Evolutionary conservation across 441 rosid genomes (phyloP).

Genomic region (Geranium incanum): DNA sequence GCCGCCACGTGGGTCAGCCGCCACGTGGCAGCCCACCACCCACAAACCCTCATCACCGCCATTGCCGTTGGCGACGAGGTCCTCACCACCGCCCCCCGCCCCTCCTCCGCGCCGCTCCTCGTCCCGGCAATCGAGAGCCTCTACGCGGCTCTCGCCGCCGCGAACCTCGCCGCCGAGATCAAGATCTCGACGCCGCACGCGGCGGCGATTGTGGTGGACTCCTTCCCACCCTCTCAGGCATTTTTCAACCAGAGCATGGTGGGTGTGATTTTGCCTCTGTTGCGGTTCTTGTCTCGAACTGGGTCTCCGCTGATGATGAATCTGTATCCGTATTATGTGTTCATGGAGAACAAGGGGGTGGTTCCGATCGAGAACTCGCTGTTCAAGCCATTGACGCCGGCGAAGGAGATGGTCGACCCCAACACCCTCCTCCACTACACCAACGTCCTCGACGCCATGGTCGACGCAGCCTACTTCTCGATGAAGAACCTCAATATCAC

Average conservation of each 20-base stretch:
- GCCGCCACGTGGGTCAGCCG: conserved; percentile 84
- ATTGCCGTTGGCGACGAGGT: conserved; percentile 91
- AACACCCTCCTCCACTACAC: conserved; percentile 91
- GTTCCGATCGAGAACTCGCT: conserved; percentile 86
- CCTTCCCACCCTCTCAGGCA: conserved; percentile 92
- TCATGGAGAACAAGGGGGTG: conserved; percentile 91
- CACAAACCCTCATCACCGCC: conserved; percentile 57
- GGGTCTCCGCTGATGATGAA: conserved; percentile 95
- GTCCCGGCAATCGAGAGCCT: conserved; percentile 76
- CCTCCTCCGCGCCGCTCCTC: conserved; percentile 72
- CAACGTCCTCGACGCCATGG: conserved; percentile 87
- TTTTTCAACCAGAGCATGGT: conserved; percentile 83
- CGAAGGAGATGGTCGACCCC: conserved; percentile 95
- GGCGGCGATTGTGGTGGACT: conserved; percentile 66
- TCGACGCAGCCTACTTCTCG: conserved; percentile 84
- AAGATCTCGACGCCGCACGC: conserved; percentile 89
- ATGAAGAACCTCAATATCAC: conserved; percentile 84
- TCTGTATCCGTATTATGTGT: conserved; percentile 87
- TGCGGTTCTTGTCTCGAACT: conserved; percentile 67
- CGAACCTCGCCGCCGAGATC: conserved; percentile 75
- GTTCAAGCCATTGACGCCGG: conserved; percentile 80
- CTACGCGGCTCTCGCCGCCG: conserved; percentile 81
- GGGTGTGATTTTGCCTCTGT: conserved; percentile 61
- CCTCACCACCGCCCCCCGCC: conserved; percentile 67
- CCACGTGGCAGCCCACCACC: conserved; percentile 75